A percentile compares a stretch with the other conserved stretches of the same genome.
Conservation (phyloP, 768 basidiomycete genomes). For the Rhodotorula graminis region DNA sequence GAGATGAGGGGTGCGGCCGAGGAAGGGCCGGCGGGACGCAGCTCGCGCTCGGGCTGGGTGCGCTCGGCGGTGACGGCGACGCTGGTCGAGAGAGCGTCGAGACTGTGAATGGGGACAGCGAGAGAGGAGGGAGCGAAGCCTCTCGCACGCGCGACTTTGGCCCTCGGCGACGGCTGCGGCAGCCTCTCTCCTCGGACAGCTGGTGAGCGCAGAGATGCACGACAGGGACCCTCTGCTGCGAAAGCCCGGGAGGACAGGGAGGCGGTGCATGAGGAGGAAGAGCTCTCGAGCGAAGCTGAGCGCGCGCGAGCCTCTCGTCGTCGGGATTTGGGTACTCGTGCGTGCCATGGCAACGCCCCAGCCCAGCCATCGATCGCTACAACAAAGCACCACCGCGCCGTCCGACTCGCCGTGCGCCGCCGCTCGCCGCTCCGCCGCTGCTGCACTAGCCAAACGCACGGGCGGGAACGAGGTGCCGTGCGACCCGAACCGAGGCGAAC, state of each 20-base stretch:
- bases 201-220: too few relatives aligned
- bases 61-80: too few relatives aligned
- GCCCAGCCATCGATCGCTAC: background rate
- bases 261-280: background rate
- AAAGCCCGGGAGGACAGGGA: too few relatives aligned
- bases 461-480: background rate
- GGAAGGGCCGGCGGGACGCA: too few relatives aligned
- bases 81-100: too few relatives aligned
- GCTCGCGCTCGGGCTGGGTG: too few relatives aligned
- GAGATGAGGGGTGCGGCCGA: too few relatives aligned
- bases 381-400: background rate
- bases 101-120: background rate
- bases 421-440: background rate
- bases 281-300: too few relatives aligned
- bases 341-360: slow-evolving; percentile 1
- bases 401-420: background rate
- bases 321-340: background rate
- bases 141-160: background rate
- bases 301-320: too few relatives aligned
- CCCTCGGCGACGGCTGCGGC: too few relatives aligned
- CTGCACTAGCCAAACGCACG: background rate
- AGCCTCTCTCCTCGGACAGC: too few relatives aligned
- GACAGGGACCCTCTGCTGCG: too few relatives aligned
- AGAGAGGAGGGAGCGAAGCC: background rate
- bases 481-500: background rate